phyloP scores from a whole-genome alignment of 1,139 yeast species.

The Pichia sp. region DNA sequence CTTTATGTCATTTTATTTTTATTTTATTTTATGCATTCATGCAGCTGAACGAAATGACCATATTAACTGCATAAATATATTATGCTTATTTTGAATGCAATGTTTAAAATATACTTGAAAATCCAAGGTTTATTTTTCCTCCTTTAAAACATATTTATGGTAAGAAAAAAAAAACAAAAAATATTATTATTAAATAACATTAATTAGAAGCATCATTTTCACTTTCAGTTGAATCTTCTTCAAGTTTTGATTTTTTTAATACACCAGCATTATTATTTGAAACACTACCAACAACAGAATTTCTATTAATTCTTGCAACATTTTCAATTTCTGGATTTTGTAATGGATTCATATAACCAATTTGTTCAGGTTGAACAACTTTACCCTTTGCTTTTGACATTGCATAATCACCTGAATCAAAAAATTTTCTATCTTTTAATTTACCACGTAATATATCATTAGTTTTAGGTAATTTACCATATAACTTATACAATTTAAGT shows the following conservation, averaged over 20 bases:
- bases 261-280: neutral
- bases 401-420: slow-evolving; percentile 97
- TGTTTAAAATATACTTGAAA: too few relatives aligned
- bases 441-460: slow-evolving; percentile 77
- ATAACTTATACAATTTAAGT: slow-evolving; percentile 63
- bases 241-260: slow-evolving; percentile 27
- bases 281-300: slow-evolving; percentile 29
- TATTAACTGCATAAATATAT: too few relatives aligned
- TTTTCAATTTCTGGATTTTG: slow-evolving; percentile 29
- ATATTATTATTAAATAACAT: slow-evolving; percentile 6
- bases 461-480: slow-evolving; percentile 84
- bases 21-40: too few relatives aligned
- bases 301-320: slow-evolving; percentile 32
- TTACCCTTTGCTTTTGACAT: slow-evolving; percentile 57
- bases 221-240: slow-evolving; percentile 23
- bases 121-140: too few relatives aligned
- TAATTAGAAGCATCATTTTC: neutral
- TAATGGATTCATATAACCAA: slow-evolving; percentile 28
- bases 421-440: slow-evolving; percentile 83
- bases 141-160: too few relatives aligned
- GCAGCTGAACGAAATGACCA: too few relatives aligned
- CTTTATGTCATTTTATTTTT: too few relatives aligned
- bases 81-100: too few relatives aligned
- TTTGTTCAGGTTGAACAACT: slow-evolving; percentile 18
- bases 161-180: neutral